These are phyloP conservation scores for Elymus sibiricus DNA, from an alignment of 176 grass and related monocot species.

Conservation along the genomic window DNA sequence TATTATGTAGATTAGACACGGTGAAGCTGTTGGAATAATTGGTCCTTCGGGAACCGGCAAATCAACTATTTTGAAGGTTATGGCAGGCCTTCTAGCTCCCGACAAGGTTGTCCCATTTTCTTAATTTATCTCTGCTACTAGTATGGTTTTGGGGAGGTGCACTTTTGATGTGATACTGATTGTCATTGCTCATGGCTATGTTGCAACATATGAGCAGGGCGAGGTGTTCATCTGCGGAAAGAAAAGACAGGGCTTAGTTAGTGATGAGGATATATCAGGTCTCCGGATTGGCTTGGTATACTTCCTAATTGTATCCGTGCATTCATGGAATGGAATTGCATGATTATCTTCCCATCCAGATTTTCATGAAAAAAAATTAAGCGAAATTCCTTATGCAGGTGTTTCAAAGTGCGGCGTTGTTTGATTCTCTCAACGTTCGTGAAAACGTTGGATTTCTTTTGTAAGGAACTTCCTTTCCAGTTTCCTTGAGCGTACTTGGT, in stretches of 20 bases:
- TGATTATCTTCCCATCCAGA: conserved; percentile 15
- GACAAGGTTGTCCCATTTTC: conserved; percentile 56
- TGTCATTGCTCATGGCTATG: background rate
- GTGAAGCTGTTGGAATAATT: conserved; percentile 96
- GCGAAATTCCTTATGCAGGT: conserved; percentile 50
- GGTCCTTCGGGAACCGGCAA: conserved; percentile 97
- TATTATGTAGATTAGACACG: conserved; percentile 84
- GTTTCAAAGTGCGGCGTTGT: conserved; percentile 96
- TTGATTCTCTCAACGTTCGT: conserved; percentile 91
- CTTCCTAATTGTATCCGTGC: conserved; percentile 11
- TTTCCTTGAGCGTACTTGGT: conserved; percentile 17
- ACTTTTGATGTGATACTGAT: conserved; percentile 11
- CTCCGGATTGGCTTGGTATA: conserved; percentile 87
- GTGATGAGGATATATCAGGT: conserved; percentile 89
- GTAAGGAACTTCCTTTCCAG: conserved; percentile 56
- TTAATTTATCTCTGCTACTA: conserved; percentile 10
- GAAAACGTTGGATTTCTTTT: conserved; percentile 98
- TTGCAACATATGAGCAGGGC: conserved; percentile 56
- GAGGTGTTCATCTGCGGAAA: conserved; percentile 82
- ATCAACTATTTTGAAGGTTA: conserved; percentile 94
- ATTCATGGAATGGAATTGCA: conserved; percentile 19
- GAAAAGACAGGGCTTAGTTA: conserved; percentile 81
- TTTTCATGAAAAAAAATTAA: conserved; percentile 1
- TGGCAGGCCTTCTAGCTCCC: conserved; percentile 85
- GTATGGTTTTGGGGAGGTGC: background rate